Evolutionary conservation across 1,284 basidiomycete species (phyloP), one percentile per base, ranked within the genome.

Genomic region (Trametes pubescens): DNA sequence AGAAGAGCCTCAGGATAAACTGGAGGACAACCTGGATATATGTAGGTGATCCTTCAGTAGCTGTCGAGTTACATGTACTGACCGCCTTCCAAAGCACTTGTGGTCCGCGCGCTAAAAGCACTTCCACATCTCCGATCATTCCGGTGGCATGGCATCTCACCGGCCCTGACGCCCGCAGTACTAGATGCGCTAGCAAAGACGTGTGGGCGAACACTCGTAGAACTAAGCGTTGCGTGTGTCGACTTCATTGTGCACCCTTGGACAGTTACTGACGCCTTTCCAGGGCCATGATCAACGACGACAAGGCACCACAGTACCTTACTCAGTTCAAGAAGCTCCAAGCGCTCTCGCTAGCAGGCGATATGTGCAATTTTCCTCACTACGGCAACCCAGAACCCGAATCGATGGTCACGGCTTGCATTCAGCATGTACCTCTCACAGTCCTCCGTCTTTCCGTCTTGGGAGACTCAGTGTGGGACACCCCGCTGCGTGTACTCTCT

Each of bases 361-460:
- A 47, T 7, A 21, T 21, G 21, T 21, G 44, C 13, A n/a, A 47
- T 11, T 38, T 38, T 10, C 44, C 44, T 24, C 21, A 22, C n/a
- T 47, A 22, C 13, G 3, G 4, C 21, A 22, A 47, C 6, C 21
- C 21, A 8, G 7, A 24, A 1, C 24, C 26, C 7, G 24, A 26
- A 16, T 14, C 47, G 13, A 10, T 14, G 11, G 10, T 16, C 22
- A 29, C 24, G 5, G 24, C 13, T 32, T 48, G 21, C n/a, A 21
- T 48, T 2, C 34, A 57, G 56, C 22, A 38, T 21, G 35, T 21
- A 7, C 46, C 56, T 6, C 11, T 14, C 21, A 38, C 56, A 1
- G 46, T 57, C 14, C 56, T n/a, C 21, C 21, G 35, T 21, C 44
- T 57, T 7, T 57, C 46, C 34, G 22, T 57, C 22, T 44, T 35